Base-by-base conservation (phyloP, 768 basidiomycete species). In the Terana coerulea region DNA sequence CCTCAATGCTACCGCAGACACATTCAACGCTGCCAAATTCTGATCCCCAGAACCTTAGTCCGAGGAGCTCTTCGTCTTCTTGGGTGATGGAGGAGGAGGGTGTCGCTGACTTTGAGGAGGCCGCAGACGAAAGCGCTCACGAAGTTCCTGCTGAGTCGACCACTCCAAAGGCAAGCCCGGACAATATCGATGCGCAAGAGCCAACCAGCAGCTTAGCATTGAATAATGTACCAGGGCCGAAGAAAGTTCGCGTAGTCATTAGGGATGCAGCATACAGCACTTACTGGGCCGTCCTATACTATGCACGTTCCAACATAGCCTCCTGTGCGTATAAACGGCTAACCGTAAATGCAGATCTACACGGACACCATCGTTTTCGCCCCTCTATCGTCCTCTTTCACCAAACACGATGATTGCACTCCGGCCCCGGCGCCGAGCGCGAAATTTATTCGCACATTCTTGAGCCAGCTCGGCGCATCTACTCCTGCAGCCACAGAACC, bases 291-390 rank as follows among this genome's bases (percentile, higher is more conserved):
- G 72, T 84, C 24, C 70, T 94, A 11, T 92, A 91, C 69, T 94
- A 91, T 67, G 90, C 90, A 59, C 15, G 49, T 34, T 26, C 22
- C 25, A 35, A 29, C 35, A 3, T 46, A 29, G 34, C 30, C 15
- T n/a, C n/a, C 22, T 3, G 24, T 10, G 24, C 37, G 10, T 21
- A 25, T 21, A 26, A n/a, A 44, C 22, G 21, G 19, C n/a, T 21
- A 4, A 17, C 24, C 28, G 17, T 35, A 40, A 8, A 40, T 35
- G 3, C 58, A 91, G 91, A 71, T 94, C 22, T 95, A 94, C 64
- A 94, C 91, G 14, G 89, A 92, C 60, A 77, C 76, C 24, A 87
- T 94, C 56, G 76, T 84, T 25, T 94, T 94, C 57, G 88, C 92
- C 0, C 91, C 91, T 0, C 70, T 94, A 15, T 81, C 89, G 0